Evolutionary conservation across 345 rosid species (phyloP).

Genomic region (Salix koriyanagi): DNA sequence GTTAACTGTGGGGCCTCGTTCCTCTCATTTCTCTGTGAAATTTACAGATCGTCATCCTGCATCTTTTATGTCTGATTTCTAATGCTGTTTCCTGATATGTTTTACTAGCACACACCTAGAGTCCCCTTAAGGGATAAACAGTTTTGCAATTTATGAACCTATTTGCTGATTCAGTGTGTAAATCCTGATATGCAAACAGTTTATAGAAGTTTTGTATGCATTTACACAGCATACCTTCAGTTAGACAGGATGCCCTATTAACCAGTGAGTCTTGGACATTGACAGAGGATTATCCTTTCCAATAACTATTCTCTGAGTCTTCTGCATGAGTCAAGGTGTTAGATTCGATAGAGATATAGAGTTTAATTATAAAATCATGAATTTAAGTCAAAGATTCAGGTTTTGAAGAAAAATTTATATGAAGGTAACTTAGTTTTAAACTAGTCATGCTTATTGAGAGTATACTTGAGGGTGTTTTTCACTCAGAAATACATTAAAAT

Average conservation of each 20-base stretch:
- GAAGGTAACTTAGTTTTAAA: neutral
- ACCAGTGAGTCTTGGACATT: neutral
- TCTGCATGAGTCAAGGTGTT: neutral
- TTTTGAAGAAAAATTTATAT: neutral
- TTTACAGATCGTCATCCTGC: neutral
- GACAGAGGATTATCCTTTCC: neutral
- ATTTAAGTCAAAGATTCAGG: neutral
- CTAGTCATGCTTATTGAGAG: neutral
- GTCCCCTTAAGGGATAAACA: neutral
- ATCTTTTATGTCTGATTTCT: neutral
- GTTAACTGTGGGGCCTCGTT: neutral
- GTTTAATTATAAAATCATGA: neutral
- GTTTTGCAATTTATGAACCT: no score
- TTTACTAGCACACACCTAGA: neutral
- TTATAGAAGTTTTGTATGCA: neutral
- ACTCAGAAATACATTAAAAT: no score
- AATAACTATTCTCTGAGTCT: neutral
- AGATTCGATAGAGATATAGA: neutral
- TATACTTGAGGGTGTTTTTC: no score
- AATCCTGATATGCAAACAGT: neutral
- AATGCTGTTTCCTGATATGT: neutral
- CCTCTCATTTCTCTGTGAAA: neutral
- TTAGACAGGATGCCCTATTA: neutral
- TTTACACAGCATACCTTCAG: neutral
- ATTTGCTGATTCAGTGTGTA: neutral